Percentiles rank a stretch among this genome's conserved stretches.
phyloP scores from a whole-genome alignment of 1,139 yeast species.

The Taphrina pruni region DNA sequence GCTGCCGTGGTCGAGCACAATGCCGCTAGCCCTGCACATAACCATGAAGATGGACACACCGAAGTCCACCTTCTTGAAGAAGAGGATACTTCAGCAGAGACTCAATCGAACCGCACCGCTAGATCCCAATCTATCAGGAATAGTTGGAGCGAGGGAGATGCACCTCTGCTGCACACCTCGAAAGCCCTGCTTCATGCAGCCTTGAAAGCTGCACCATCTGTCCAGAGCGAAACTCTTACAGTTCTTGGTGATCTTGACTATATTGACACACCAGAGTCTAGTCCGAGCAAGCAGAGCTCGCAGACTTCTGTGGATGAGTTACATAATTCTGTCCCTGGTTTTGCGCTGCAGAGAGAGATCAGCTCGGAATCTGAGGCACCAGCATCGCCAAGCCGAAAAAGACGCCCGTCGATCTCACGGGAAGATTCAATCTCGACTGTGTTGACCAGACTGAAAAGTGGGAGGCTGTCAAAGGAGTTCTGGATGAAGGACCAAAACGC shows the following conservation, averaged over 20 bases:
- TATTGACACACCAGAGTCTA: constrained; percentile 21
- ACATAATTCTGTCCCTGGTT: constrained; percentile 26
- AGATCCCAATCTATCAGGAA: neutral
- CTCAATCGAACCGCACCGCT: neutral
- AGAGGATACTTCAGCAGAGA: neutral
- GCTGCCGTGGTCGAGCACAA: neutral
- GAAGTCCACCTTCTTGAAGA: neutral
- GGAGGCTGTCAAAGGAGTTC: constrained; percentile 60
- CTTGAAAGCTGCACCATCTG: constrained; percentile 15
- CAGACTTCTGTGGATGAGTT: neutral
- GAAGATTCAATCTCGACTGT: constrained; percentile 39
- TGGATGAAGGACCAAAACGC: constrained; percentile 95
- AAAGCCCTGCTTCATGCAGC: constrained; percentile 8
- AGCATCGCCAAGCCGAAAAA: constrained; percentile 15
- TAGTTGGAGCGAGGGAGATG: neutral
- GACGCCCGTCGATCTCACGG: constrained; percentile 32
- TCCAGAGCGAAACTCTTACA: constrained; percentile 16
- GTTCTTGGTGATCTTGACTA: constrained; percentile 21
- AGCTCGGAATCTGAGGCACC: constrained; percentile 35
- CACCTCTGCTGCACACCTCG: neutral
- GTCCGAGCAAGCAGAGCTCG: constrained; percentile 9
- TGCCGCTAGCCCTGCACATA: neutral
- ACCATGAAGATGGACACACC: neutral
- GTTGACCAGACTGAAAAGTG: constrained; percentile 30
- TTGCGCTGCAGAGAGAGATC: constrained; percentile 33